Conservation (phyloP, 306 rosid genomes). For the Mimosa pudica region DNA sequence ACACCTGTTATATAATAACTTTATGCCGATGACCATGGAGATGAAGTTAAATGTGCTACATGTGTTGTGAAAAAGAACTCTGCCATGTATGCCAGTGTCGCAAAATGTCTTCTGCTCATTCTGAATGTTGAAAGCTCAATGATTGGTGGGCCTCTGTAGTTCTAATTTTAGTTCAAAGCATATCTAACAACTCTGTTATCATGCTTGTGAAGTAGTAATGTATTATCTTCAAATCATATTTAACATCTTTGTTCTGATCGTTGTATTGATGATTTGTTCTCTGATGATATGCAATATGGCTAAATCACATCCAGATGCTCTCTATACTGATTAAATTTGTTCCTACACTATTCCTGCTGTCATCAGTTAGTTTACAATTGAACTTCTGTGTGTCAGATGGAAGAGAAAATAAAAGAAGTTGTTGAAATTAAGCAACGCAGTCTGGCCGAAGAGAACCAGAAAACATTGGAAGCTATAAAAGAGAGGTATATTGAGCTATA, state of each 20-base stretch:
- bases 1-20: constrained; percentile 26
- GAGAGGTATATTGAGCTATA: constrained; percentile 66
- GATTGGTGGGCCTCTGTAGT: background rate
- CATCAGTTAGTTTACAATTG: constrained; percentile 29
- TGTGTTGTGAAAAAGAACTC: constrained; percentile 29
- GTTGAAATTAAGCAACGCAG: constrained; percentile 98
- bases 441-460: constrained; percentile 97
- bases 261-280: constrained; percentile 16
- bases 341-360: constrained; percentile 10
- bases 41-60: background rate
- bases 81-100: background rate
- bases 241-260: constrained; percentile 17
- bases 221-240: constrained; percentile 1
- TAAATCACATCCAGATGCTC: background rate
- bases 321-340: constrained; percentile 5
- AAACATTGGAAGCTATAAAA: constrained; percentile 83
- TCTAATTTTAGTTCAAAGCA: constrained; percentile 20
- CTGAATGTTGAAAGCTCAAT: constrained; percentile 10
- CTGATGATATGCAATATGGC: constrained; percentile 12
- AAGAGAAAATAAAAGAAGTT: constrained; percentile 92
- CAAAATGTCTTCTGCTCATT: constrained; percentile 1
- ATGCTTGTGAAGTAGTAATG: background rate
- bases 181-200: background rate
- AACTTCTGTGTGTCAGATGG: constrained; percentile 66
- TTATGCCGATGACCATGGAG: background rate